Percentiles rank a stretch among this genome's conserved stretches.
These are phyloP conservation scores for Albugo candida DNA, from an alignment of 352 stramenopile species.

Conservation along the genomic window DNA sequence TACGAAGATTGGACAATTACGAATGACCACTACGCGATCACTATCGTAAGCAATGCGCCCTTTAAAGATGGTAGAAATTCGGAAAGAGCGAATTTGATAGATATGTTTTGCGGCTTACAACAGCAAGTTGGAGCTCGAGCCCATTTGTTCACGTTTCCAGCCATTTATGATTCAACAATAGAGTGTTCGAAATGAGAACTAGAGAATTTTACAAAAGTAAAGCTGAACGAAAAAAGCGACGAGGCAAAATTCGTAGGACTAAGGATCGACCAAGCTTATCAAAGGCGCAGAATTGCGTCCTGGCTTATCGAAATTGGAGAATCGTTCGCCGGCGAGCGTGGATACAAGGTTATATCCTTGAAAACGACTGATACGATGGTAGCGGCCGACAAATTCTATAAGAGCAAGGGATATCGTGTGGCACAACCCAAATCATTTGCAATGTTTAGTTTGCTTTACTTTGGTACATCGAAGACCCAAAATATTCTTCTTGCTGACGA, in stretches of 20 bases:
- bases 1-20: constrained; percentile 38
- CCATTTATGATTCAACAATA: constrained; percentile 27
- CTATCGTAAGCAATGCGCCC: constrained; percentile 16
- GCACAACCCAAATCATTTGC: no score
- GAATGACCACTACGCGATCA: constrained; percentile 48
- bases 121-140: background rate
- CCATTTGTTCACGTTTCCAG: background rate
- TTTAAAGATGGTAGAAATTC: constrained; percentile 1
- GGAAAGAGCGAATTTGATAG: constrained; percentile 15
- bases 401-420: no score
- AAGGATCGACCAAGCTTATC: constrained; percentile 19
- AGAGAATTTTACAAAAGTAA: constrained; percentile 21
- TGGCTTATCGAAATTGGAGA: constrained; percentile 24
- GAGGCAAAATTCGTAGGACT: constrained; percentile 38
- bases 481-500: no score
- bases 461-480: no score
- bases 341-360: no score
- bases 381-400: no score
- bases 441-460: no score
- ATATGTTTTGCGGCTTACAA: constrained; percentile 6
- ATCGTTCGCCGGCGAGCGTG: no score
- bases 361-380: no score
- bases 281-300: constrained; percentile 26
- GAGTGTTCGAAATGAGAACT: constrained; percentile 22
- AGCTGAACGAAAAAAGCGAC: constrained; percentile 11